Conservation (phyloP, 1,284 basidiomycete genomes). For the Abortiporus biennis region DNA sequence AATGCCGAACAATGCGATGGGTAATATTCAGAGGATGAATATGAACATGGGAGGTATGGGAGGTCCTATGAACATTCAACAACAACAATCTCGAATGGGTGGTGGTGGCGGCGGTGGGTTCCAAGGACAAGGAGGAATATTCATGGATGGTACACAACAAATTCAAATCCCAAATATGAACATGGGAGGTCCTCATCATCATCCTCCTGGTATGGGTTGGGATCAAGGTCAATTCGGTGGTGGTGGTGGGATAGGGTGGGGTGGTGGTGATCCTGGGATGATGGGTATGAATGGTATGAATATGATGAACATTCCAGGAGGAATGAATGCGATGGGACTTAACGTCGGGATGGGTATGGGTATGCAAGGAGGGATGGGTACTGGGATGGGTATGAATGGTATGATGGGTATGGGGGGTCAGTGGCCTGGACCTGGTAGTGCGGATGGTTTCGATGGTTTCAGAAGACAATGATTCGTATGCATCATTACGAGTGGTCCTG, state of each 20-base stretch:
- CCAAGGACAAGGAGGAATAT: too few relatives aligned
- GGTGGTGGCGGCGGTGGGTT: constrained; percentile 1
- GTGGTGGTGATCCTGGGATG: too few relatives aligned
- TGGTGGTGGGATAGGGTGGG: constrained; percentile 12
- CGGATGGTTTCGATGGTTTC: too few relatives aligned
- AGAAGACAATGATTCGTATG: too few relatives aligned
- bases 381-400: constrained; percentile 25
- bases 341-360: too few relatives aligned
- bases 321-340: constrained; percentile 17
- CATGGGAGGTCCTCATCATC: too few relatives aligned
- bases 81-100: constrained; percentile 11
- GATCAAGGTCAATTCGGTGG: constrained; percentile 14
- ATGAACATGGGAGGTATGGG: constrained; percentile 18
- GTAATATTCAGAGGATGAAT: constrained; percentile 10
- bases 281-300: constrained; percentile 28
- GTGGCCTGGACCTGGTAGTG: constrained; percentile 9
- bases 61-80: constrained; percentile 17
- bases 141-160: too few relatives aligned
- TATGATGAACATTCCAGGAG: constrained; percentile 22
- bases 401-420: constrained; percentile 4
- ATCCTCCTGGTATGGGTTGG: too few relatives aligned
- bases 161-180: too few relatives aligned
- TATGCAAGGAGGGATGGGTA: too few relatives aligned
- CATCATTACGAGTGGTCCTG: too few relatives aligned
- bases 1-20: too few relatives aligned